Percentiles rank a stretch among this genome's conserved stretches.
Conservation (phyloP, 2,329 filamentous ascomycete genomes). For the Salinomyces thailandicus region DNA sequence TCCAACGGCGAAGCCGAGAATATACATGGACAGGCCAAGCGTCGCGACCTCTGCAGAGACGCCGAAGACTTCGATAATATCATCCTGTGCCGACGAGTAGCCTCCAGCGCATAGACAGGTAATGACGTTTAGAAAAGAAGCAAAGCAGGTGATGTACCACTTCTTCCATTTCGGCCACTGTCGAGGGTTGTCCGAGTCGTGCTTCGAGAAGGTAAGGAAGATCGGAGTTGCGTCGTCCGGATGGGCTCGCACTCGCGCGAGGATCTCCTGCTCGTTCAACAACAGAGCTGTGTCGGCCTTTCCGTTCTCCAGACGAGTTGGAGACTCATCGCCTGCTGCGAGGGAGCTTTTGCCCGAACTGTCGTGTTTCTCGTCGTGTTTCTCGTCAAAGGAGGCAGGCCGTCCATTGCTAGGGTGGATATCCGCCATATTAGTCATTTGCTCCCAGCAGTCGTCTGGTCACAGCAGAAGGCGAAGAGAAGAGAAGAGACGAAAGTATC, state of each 20-base stretch:
- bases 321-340: not conserved
- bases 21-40: conserved; percentile 37
- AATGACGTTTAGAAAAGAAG: conserved; percentile 1
- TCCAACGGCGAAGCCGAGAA: not conserved
- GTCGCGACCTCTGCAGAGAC: conserved; percentile 33
- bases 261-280: not conserved
- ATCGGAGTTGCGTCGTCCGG: conserved; percentile 1
- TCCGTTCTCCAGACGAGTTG: not conserved
- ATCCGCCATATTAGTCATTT: no score
- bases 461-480: no score
- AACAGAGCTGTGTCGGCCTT: not conserved
- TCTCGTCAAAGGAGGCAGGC: not conserved
- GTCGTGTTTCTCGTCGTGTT: conserved; percentile 1
- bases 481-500: no score
- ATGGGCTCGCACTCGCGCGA: not conserved
- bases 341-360: conserved; percentile 1
- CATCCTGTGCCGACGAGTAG: conserved; percentile 8
- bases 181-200: conserved; percentile 1
- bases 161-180: conserved; percentile 1
- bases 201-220: not conserved
- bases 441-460: no score
- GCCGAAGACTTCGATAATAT: conserved; percentile 34
- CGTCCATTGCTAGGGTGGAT: no score
- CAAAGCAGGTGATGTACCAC: conserved; percentile 2
- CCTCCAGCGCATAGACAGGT: conserved; percentile 1